These are phyloP conservation scores for Salisapilia sapeloensis DNA, from an alignment of 352 stramenopile genomes.

Conservation along the genomic window DNA sequence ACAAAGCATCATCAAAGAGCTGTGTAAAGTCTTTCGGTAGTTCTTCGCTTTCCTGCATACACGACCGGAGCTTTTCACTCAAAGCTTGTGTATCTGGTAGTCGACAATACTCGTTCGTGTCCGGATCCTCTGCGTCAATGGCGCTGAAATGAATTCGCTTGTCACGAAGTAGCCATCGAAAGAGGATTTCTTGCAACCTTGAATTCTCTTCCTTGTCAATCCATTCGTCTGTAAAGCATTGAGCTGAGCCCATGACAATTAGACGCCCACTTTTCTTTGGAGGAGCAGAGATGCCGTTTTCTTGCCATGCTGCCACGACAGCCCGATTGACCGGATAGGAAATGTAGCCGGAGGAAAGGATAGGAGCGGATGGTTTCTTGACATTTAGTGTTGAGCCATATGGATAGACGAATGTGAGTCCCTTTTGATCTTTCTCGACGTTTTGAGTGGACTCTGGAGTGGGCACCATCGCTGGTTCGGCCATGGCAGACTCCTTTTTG, in stretches of 20 bases:
- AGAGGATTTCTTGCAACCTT: conserved; percentile 86
- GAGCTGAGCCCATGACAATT: conserved; percentile 80
- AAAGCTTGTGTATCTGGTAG: conserved; percentile 90
- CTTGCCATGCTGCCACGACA: conserved; percentile 80
- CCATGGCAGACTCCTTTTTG: no score
- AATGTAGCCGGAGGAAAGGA: conserved; percentile 87
- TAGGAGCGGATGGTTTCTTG: conserved; percentile 70
- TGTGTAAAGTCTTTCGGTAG: conserved; percentile 90
- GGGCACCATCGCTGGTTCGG: no score
- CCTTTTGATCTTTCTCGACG: conserved; percentile 70
- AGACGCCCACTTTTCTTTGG: conserved; percentile 49
- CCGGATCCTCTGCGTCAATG: conserved; percentile 60
- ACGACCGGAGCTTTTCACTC: conserved; percentile 84
- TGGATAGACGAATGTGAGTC: conserved; percentile 90
- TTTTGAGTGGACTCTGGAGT: conserved; percentile 17
- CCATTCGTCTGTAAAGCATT: conserved; percentile 92
- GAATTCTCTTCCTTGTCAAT: conserved; percentile 91
- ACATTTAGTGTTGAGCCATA: conserved; percentile 90
- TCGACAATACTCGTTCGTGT: conserved; percentile 79
- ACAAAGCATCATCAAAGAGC: conserved; percentile 88
- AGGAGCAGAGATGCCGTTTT: conserved; percentile 43
- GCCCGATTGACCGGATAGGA: conserved; percentile 93
- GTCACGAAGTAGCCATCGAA: conserved; percentile 87
- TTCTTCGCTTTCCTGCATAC: conserved; percentile 89
- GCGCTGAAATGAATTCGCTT: conserved; percentile 43